phyloP scores from a whole-genome alignment of 257 asterid genomes.

The Nicotiana otophora region DNA sequence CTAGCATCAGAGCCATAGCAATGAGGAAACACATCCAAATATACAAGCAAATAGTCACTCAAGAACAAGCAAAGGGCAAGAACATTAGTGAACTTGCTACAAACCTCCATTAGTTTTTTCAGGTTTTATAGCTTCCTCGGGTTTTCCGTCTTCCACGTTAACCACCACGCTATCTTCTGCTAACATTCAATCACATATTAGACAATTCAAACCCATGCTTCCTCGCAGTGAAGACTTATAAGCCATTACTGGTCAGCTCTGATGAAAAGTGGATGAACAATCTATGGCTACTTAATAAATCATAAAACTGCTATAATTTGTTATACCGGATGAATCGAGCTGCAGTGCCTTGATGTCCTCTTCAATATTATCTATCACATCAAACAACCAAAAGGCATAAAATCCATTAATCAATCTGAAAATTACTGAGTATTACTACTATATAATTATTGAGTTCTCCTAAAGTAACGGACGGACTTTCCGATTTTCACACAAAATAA shows the following conservation, averaged over 20 bases:
- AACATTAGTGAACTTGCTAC: neutral
- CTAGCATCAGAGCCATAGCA: neutral
- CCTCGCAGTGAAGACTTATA: neutral
- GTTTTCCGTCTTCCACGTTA: slow-evolving; percentile 13
- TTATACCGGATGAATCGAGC: slow-evolving; percentile 77
- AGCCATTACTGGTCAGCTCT: neutral
- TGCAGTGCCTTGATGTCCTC: slow-evolving; percentile 88
- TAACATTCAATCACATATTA: slow-evolving; percentile 1
- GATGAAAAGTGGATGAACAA: neutral
- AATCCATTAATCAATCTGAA: neutral
- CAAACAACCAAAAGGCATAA: neutral
- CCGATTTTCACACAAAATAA: neutral
- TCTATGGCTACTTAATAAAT: neutral
- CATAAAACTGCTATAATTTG: neutral
- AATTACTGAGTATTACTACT: neutral
- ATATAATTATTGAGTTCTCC: neutral
- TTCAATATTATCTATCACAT: slow-evolving; percentile 56
- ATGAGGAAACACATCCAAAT: neutral
- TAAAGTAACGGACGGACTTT: neutral
- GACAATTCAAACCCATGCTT: neutral
- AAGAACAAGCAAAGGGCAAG: neutral
- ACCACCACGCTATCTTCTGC: slow-evolving; percentile 21
- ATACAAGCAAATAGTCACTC: neutral
- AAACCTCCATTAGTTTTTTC: slow-evolving; percentile 19
- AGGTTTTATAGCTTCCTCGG: slow-evolving; percentile 11